Percentiles rank a stretch among this genome's conserved stretches.
These are phyloP conservation scores for Lasiosphaeris hirsuta DNA, from an alignment of 495 filamentous ascomycete species.

Conservation along the genomic window DNA sequence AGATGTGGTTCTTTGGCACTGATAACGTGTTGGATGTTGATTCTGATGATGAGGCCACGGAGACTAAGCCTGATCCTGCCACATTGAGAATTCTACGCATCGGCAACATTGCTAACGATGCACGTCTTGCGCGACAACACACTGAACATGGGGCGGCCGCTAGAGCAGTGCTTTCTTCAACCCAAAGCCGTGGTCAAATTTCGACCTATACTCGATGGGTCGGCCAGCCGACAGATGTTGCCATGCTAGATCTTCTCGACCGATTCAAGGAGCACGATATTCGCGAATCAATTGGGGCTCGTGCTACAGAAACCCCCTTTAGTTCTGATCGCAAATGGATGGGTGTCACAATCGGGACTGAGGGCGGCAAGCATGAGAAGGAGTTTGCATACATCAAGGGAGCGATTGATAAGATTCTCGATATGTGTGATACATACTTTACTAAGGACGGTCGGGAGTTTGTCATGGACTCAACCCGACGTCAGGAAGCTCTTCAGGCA, in stretches of 20 bases:
- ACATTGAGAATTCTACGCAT: conserved; percentile 77
- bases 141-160: conserved; percentile 65
- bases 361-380: conserved; percentile 48
- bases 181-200: conserved; percentile 56
- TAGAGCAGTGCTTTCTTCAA: conserved; percentile 74
- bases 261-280: conserved; percentile 86
- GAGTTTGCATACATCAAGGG: conserved; percentile 93
- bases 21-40: conserved; percentile 68
- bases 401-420: conserved; percentile 82
- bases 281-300: conserved; percentile 73
- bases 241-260: conserved; percentile 88
- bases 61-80: conserved; percentile 63
- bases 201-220: conserved; percentile 82
- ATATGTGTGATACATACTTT: conserved; percentile 85
- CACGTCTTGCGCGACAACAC: conserved; percentile 59
- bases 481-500: conserved; percentile 70
- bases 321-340: conserved; percentile 99
- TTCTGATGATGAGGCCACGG: conserved; percentile 59
- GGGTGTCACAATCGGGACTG: conserved; percentile 79
- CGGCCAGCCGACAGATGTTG: conserved; percentile 95
- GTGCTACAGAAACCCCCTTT: conserved; percentile 83
- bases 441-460: conserved; percentile 83
- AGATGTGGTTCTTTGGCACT: conserved; percentile 88
- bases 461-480: conserved; percentile 74
- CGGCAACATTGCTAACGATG: conserved; percentile 96